Conservation (phyloP, 768 basidiomycete genomes). For the Suillus subaureus region DNA sequence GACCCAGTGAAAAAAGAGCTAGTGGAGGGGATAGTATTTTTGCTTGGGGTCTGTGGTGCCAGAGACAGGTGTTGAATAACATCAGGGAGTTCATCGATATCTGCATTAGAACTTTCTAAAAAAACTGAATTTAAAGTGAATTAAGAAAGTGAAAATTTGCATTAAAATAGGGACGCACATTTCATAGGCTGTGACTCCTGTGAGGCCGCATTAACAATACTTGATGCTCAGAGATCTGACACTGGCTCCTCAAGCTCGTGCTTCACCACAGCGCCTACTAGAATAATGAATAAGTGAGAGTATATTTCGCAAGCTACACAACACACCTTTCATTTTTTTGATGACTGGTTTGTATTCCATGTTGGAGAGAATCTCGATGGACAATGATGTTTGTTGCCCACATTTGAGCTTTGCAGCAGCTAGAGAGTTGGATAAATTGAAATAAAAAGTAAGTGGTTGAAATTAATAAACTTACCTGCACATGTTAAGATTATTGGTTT, state of each 20-base stretch:
- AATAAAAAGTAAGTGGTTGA: background rate
- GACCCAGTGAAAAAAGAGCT: background rate
- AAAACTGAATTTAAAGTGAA: background rate
- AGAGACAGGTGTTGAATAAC: background rate
- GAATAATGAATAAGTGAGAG: background rate
- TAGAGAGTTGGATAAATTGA: background rate
- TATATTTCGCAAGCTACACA: background rate
- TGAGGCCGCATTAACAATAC: too few relatives aligned
- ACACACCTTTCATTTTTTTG: background rate
- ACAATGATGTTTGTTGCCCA: background rate
- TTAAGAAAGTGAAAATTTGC: too few relatives aligned
- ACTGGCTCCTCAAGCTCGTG: background rate
- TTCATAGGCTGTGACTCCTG: too few relatives aligned
- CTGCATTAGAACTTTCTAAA: background rate
- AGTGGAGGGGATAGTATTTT: background rate
- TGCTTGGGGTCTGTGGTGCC: background rate
- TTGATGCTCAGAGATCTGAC: background rate
- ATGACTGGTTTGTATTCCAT: background rate
- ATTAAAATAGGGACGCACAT: too few relatives aligned
- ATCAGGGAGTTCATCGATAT: background rate
- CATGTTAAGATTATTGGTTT: background rate
- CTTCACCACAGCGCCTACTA: background rate
- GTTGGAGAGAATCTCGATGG: background rate
- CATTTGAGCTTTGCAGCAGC: background rate
- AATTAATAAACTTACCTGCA: conserved; percentile 1